Base-by-base conservation (phyloP, 176 grass and related monocot genomes). In the Musa schizocarpa region DNA sequence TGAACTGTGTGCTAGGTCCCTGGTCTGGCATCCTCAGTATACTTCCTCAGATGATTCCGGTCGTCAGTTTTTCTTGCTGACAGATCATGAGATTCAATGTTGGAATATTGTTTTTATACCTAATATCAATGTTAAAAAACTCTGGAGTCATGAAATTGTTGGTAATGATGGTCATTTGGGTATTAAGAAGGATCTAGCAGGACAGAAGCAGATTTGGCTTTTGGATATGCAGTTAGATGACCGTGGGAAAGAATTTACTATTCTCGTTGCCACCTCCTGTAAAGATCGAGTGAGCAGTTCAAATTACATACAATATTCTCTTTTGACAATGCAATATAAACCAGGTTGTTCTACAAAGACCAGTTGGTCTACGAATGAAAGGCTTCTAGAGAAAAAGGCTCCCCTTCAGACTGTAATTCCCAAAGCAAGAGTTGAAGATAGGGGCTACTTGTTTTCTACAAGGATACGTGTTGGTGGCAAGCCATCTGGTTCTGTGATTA, bases 231-330 rank as follows among this genome's bases (percentile, higher is more conserved):
- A 98, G 66, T 73, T 93, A 81, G 90, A 91, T 77, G 86, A 89
- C 48, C 67, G 63, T 75, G 94, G 86, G 48, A 98, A 83, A 74
- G 94, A 98, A 77, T 83, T 93, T 68, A 82, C 51, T 78, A 87
- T 98, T 82, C 90, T 98, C 82, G 88, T 98, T 88, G 94, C 94
- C 88, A 98, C 90, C 66, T 91, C 90, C 19, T 98, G 90, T 80
- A 98, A 98, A 88, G 94, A 98, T 87, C 88, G 94, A 74, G 88
- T 88, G 23, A 98, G 90, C 68, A 92, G 94, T 76, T 98, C 94
- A 87, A 98, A 82, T 71, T 98, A 91, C 74, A 93, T 86, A 29
- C 90, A 93, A 20, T 98, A 93, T 85, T 98, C 88, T 69, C 90
- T 98, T 85, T 78, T 98, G 49, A 93, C 88, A 26, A 98, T 98